Conservation (phyloP, 2,329 filamentous ascomycete species). For the Cladosporium austrohemisphaericum region DNA sequence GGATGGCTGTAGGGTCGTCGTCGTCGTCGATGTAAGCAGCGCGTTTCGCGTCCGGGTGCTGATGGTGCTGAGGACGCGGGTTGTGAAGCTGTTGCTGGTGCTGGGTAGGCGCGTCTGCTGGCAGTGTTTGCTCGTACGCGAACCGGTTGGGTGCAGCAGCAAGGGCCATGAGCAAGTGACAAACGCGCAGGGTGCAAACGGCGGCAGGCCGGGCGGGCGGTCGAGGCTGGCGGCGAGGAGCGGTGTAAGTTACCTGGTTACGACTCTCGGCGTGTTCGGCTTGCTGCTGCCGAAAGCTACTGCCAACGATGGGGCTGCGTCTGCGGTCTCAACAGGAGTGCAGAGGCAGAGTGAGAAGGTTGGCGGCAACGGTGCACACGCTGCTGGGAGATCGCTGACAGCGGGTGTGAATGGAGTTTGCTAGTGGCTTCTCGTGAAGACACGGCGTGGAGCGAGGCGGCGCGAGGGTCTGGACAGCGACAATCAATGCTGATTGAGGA, state of each 20-base stretch:
- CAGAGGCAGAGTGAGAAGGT: not conserved
- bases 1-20: constrained; percentile 9
- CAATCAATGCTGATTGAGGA: constrained; percentile 17
- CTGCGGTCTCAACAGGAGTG: not conserved
- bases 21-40: constrained; percentile 4
- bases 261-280: constrained; percentile 12
- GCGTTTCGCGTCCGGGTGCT: constrained; percentile 3
- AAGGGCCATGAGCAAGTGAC: constrained; percentile 14
- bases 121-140: constrained; percentile 15
- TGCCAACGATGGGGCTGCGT: not conserved
- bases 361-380: not conserved
- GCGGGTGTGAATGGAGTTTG: constrained; percentile 5
- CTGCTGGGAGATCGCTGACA: not conserved
- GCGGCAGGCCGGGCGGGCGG: constrained; percentile 9
- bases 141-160: constrained; percentile 15
- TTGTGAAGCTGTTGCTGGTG: not conserved
- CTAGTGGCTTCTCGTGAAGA: constrained; percentile 12
- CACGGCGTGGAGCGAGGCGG: constrained; percentile 1
- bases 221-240: constrained; percentile 11
- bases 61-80: constrained; percentile 4
- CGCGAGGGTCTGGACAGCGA: not conserved
- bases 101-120: constrained; percentile 9
- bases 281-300: constrained; percentile 8
- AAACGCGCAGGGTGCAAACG: constrained; percentile 12
- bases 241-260: constrained; percentile 10